These are phyloP conservation scores for Allium cepa DNA, from an alignment of 106 monocot genomes.

Conservation along the genomic window DNA sequence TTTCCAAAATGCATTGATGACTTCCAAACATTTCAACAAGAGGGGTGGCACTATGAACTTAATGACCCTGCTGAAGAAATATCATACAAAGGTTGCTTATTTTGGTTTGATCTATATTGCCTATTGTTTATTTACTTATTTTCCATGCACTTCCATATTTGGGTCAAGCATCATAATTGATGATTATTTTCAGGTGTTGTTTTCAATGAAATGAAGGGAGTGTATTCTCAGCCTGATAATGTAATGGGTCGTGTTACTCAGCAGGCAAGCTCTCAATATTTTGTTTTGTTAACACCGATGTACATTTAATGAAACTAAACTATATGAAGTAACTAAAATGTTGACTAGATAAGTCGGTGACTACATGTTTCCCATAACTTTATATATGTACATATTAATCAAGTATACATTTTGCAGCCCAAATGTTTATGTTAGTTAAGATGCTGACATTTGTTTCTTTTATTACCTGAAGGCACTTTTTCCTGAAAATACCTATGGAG, in stretches of 20 bases:
- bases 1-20: slow-evolving; percentile 96
- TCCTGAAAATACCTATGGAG: slow-evolving; percentile 93
- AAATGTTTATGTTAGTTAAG: no score
- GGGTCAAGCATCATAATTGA: not conserved
- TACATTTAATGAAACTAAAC: no score
- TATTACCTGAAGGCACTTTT: slow-evolving; percentile 59
- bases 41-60: slow-evolving; percentile 99
- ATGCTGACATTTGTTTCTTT: slow-evolving; percentile 4
- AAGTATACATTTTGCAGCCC: no score
- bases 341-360: no score
- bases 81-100: slow-evolving; percentile 73
- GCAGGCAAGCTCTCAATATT: slow-evolving; percentile 48
- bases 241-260: slow-evolving; percentile 71
- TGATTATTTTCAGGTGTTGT: slow-evolving; percentile 73
- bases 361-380: no score
- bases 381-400: no score
- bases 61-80: slow-evolving; percentile 84
- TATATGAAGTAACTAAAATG: no score
- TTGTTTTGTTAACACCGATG: no score
- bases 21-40: slow-evolving; percentile 95
- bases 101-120: no score
- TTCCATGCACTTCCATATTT: not conserved
- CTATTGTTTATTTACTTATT: not conserved
- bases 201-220: slow-evolving; percentile 99
- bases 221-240: slow-evolving; percentile 98